phyloP scores from a whole-genome alignment of 805 yeast genomes.

The Cyberlindnera bimundalis region DNA sequence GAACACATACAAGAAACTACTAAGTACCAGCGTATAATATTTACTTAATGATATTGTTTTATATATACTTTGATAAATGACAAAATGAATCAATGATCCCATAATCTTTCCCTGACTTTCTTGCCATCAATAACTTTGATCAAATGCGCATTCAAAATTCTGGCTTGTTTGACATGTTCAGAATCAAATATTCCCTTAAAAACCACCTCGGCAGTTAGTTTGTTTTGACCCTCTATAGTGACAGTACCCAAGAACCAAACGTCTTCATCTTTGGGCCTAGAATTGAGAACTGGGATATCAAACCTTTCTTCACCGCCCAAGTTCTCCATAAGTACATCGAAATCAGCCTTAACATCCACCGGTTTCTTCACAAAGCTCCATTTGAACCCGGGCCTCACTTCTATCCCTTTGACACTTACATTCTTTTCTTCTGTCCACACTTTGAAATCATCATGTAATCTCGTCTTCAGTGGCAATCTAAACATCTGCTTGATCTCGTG shows the following conservation, averaged over 20 bases:
- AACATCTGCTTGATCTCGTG: conserved; percentile 18
- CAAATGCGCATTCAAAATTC: conserved; percentile 19
- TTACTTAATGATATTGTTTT: neutral
- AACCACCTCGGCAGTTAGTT: conserved; percentile 17
- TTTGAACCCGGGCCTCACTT: conserved; percentile 21
- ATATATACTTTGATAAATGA: neutral
- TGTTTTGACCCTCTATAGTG: conserved; percentile 19
- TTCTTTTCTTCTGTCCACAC: conserved; percentile 25
- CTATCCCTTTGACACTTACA: conserved; percentile 22
- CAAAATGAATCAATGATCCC: conserved; percentile 14
- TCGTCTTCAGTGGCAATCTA: conserved; percentile 21
- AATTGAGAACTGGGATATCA: conserved; percentile 22
- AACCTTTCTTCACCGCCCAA: conserved; percentile 23
- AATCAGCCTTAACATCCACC: conserved; percentile 14
- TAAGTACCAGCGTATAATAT: neutral
- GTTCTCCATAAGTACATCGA: conserved; percentile 21
- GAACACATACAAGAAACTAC: too few relatives aligned
- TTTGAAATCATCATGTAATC: conserved; percentile 19
- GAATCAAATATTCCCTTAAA: conserved; percentile 26
- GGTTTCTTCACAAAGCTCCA: conserved; percentile 20
- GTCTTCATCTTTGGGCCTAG: conserved; percentile 14
- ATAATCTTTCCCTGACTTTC: conserved; percentile 18
- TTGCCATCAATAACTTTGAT: conserved; percentile 18
- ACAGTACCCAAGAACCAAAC: conserved; percentile 22
- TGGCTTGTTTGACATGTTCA: conserved; percentile 27